These are phyloP conservation scores for Rhododendron ferrugineum DNA, from an alignment of 148 eudicot species.

Conservation along the genomic window DNA sequence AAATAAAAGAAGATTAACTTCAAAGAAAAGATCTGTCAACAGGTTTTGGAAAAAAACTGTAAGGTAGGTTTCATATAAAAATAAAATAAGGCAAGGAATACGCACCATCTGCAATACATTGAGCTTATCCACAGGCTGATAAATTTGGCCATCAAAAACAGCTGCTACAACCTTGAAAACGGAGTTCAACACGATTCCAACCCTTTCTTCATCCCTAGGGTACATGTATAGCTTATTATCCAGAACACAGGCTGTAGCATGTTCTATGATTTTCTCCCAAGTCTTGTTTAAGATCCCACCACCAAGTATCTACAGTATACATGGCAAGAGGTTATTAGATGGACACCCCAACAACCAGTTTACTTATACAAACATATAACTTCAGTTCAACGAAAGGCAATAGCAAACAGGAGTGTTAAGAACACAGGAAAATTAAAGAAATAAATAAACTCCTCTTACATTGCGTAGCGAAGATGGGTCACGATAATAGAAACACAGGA, in stretches of 20 bases:
- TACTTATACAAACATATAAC: background rate
- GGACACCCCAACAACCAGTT: background rate
- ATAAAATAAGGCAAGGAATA: background rate
- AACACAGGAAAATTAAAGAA: background rate
- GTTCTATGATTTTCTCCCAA: constrained; percentile 41
- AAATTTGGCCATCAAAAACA: constrained; percentile 34
- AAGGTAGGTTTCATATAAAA: background rate
- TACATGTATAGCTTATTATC: constrained; percentile 36
- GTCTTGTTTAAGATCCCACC: constrained; percentile 31
- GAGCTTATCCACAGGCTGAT: constrained; percentile 25
- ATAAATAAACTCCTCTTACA: constrained; percentile 31
- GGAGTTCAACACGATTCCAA: constrained; percentile 40
- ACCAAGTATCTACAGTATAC: constrained; percentile 30
- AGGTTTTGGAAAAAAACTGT: background rate
- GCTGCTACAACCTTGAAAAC: constrained; percentile 35
- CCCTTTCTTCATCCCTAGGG: constrained; percentile 18
- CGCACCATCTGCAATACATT: constrained; percentile 38
- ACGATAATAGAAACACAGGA: constrained; percentile 36
- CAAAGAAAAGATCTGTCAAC: background rate
- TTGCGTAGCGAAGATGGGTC: constrained; percentile 32
- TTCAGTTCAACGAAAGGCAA: background rate
- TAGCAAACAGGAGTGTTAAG: background rate
- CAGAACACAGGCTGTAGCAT: constrained; percentile 44
- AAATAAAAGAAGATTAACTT: background rate
- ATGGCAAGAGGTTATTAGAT: background rate